phyloP scores from a whole-genome alignment of 371 early-diverging fungal species.

The Mucor plumbeus region DNA sequence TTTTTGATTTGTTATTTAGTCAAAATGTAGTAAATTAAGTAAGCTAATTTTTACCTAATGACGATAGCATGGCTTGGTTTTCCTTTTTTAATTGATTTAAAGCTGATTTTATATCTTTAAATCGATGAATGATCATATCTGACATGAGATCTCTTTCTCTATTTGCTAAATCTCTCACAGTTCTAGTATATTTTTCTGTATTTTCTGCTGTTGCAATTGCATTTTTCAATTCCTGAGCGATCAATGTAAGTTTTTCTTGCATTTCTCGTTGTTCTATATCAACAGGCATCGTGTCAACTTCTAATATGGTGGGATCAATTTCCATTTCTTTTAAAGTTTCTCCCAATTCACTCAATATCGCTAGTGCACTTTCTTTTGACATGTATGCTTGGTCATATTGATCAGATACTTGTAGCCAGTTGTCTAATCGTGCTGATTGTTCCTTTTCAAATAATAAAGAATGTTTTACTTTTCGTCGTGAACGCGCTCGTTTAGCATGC shows the following conservation, averaged over 20 bases:
- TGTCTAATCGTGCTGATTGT: conserved; percentile 36
- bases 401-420: conserved; percentile 36
- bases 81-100: conserved; percentile 29
- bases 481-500: conserved; percentile 35
- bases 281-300: neutral
- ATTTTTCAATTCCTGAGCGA: conserved; percentile 31
- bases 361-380: conserved; percentile 9
- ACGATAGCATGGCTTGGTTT: conserved; percentile 32
- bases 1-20: neutral
- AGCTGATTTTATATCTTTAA: conserved; percentile 16
- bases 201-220: conserved; percentile 27
- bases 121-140: conserved; percentile 19
- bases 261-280: conserved; percentile 1
- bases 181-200: conserved; percentile 42
- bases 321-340: conserved; percentile 24
- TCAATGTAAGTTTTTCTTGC: conserved; percentile 22
- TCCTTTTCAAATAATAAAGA: conserved; percentile 41
- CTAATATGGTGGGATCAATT: neutral
- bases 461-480: conserved; percentile 37
- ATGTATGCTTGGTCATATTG: conserved; percentile 4
- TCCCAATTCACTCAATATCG: conserved; percentile 26
- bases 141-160: conserved; percentile 30
- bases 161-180: conserved; percentile 34
- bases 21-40: neutral
- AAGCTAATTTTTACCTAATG: conserved; percentile 35